Percentiles rank a stretch among this genome's conserved stretches.
phyloP scores from a whole-genome alignment of 1,284 basidiomycete species.

The Tylopilus sp. region DNA sequence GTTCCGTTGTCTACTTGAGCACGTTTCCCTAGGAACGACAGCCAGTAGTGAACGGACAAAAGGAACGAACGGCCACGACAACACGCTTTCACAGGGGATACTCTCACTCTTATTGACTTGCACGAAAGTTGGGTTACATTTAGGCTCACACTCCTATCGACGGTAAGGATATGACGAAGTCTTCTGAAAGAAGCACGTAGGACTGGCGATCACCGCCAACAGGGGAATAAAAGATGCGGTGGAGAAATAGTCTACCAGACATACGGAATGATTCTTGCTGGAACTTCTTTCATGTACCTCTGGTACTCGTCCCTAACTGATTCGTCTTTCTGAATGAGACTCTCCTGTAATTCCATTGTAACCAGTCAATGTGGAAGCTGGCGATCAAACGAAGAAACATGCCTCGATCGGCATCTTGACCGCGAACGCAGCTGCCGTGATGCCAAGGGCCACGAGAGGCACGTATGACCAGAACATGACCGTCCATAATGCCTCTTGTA shows the following conservation, averaged over 20 bases:
- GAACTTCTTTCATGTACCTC: conserved; percentile 33
- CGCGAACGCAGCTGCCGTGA: conserved; percentile 21
- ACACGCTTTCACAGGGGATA: too few relatives aligned
- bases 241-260: conserved; percentile 28
- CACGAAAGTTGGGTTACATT: too few relatives aligned
- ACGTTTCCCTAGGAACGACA: too few relatives aligned
- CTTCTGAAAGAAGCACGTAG: background rate
- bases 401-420: conserved; percentile 36
- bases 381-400: background rate
- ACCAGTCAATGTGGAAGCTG: background rate
- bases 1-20: too few relatives aligned
- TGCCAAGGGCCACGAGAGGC: conserved; percentile 24
- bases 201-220: background rate
- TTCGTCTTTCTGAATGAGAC: conserved; percentile 15
- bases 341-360: conserved; percentile 10
- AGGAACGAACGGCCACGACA: too few relatives aligned
- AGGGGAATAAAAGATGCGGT: background rate
- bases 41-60: too few relatives aligned
- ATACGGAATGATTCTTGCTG: conserved; percentile 31
- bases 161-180: too few relatives aligned
- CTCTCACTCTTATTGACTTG: too few relatives aligned
- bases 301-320: conserved; percentile 24
- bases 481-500: conserved; percentile 21
- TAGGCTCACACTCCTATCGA: too few relatives aligned
- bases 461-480: conserved; percentile 34